Percentiles rank a stretch among this genome's conserved stretches.
Conservation (phyloP, 495 filamentous ascomycete genomes). For the Bacidia gigantensis region DNA sequence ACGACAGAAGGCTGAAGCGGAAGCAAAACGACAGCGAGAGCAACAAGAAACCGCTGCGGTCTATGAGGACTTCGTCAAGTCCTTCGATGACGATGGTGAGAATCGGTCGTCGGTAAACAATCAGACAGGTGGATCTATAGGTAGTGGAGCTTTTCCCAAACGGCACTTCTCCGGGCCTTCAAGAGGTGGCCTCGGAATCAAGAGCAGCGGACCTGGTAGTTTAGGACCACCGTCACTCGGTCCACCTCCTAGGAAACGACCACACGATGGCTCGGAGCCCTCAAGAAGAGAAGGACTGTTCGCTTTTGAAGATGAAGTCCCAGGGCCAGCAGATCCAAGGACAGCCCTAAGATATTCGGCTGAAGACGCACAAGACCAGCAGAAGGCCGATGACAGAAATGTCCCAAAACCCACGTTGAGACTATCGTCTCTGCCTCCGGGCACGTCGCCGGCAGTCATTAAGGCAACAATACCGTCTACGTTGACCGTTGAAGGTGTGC, state of each 20-base stretch:
- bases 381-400: constrained; percentile 52
- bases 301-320: constrained; percentile 41
- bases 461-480: constrained; percentile 56
- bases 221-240: constrained; percentile 49
- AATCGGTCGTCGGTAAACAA: constrained; percentile 11
- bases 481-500: constrained; percentile 63
- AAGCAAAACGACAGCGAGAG: constrained; percentile 79
- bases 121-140: constrained; percentile 25
- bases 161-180: constrained; percentile 39
- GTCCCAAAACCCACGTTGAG: constrained; percentile 81
- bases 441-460: constrained; percentile 57
- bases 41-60: constrained; percentile 82
- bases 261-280: constrained; percentile 35
- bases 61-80: constrained; percentile 81
- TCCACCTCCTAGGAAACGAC: constrained; percentile 35
- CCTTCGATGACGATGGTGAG: constrained; percentile 61
- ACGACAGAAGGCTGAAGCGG: constrained; percentile 80
- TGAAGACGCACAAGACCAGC: constrained; percentile 31
- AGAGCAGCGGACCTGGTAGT: constrained; percentile 58
- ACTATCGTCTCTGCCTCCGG: constrained; percentile 46
- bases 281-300: constrained; percentile 34
- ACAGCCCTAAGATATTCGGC: constrained; percentile 37
- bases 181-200: constrained; percentile 23
- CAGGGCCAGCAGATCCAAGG: constrained; percentile 26
- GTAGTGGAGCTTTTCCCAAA: constrained; percentile 31